phyloP scores from a whole-genome alignment of 305 asterid genomes.

The Withania somnifera region DNA sequence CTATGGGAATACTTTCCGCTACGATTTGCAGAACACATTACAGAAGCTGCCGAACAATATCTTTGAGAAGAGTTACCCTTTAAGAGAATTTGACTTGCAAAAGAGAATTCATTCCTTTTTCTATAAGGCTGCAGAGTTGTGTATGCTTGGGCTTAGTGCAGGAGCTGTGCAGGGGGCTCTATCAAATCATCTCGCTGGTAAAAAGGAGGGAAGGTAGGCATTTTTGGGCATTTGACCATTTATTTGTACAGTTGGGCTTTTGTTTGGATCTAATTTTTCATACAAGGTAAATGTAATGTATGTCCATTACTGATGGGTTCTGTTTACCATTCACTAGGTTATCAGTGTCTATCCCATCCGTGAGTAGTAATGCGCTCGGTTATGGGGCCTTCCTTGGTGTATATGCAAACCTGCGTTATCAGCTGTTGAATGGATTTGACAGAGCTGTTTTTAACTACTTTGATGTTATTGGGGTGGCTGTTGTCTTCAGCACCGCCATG shows the following conservation, averaged over 20 bases:
- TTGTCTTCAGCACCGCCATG: slow-evolving; percentile 68
- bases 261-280: neutral
- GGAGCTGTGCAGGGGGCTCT: slow-evolving; percentile 92
- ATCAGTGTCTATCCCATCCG: slow-evolving; percentile 78
- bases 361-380: slow-evolving; percentile 86
- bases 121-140: slow-evolving; percentile 82
- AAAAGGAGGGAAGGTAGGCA: slow-evolving; percentile 84
- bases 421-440: slow-evolving; percentile 82
- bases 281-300: neutral
- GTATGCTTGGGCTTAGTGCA: slow-evolving; percentile 90
- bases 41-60: slow-evolving; percentile 97
- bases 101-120: slow-evolving; percentile 83
- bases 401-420: slow-evolving; percentile 88
- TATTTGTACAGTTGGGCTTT: slow-evolving; percentile 1
- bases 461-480: slow-evolving; percentile 90
- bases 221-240: neutral
- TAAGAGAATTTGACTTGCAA: slow-evolving; percentile 83
- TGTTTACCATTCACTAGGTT: slow-evolving; percentile 32
- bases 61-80: slow-evolving; percentile 82
- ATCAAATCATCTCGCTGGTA: slow-evolving; percentile 67
- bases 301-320: neutral
- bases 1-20: slow-evolving; percentile 90
- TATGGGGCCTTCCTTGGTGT: slow-evolving; percentile 97
- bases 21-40: slow-evolving; percentile 87
- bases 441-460: slow-evolving; percentile 58